Evolutionary conservation across 2,329 filamentous ascomycete genomes (phyloP).

Genomic region (Stagonosporopsis rhizophila): DNA sequence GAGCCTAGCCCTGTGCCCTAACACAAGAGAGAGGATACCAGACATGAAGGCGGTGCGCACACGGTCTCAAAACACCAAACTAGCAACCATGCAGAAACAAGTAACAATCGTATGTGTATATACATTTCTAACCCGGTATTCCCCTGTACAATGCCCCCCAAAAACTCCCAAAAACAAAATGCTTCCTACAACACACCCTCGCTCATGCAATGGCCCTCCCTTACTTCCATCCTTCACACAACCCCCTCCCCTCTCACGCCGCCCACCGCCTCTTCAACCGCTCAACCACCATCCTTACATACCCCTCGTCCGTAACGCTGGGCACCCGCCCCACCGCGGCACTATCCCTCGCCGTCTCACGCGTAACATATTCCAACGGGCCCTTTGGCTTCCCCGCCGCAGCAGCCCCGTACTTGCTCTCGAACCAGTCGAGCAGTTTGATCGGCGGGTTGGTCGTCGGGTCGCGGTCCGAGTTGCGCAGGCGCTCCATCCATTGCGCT

Average conservation of each 20-base stretch:
- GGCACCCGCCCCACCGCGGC: constrained; percentile 19
- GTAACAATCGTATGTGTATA: too few species aligned
- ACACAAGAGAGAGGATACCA: too few species aligned
- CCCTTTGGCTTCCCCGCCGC: constrained; percentile 19
- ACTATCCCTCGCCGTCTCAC: constrained; percentile 25
- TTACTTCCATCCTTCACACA: too few species aligned
- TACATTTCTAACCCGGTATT: too few species aligned
- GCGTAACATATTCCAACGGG: constrained; percentile 23
- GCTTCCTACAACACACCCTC: too few species aligned
- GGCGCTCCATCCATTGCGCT: constrained; percentile 35
- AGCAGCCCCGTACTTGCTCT: constrained; percentile 34
- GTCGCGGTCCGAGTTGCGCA: constrained; percentile 31
- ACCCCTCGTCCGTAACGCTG: constrained; percentile 22
- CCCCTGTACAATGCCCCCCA: too few species aligned
- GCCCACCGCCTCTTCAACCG: constrained; percentile 24
- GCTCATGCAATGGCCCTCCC: too few species aligned
- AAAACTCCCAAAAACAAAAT: too few species aligned
- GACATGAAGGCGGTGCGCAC: too few species aligned
- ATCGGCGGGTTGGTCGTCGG: constrained; percentile 36
- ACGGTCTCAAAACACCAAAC: too few species aligned
- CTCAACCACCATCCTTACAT: constrained; percentile 25
- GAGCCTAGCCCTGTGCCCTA: too few species aligned
- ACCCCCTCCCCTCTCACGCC: not conserved
- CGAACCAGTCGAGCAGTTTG: constrained; percentile 41
- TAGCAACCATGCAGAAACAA: too few species aligned